These are phyloP conservation scores for Diversispora epigaea DNA, from an alignment of 192 early-diverging fungal genomes.

Conservation along the genomic window DNA sequence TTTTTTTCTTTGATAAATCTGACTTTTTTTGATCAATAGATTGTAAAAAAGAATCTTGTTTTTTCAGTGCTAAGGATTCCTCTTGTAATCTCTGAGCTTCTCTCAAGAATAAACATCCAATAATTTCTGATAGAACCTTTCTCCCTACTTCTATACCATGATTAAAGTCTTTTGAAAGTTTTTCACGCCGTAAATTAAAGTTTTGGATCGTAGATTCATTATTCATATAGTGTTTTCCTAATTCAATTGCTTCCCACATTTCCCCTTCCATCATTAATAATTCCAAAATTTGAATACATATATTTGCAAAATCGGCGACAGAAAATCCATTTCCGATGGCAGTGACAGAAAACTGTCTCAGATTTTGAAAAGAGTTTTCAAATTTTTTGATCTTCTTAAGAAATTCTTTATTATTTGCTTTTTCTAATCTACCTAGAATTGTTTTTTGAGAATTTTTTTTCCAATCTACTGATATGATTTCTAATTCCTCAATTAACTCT, in stretches of 20 bases:
- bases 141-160: slow-evolving; percentile 70
- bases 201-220: slow-evolving; percentile 53
- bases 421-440: slow-evolving; percentile 54
- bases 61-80: slow-evolving; percentile 52
- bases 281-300: slow-evolving; percentile 62
- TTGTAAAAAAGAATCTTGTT: slow-evolving; percentile 53
- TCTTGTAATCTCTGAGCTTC: slow-evolving; percentile 73
- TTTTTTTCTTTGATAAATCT: slow-evolving; percentile 11
- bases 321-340: slow-evolving; percentile 60
- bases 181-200: slow-evolving; percentile 51
- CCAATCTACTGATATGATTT: slow-evolving; percentile 34
- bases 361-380: slow-evolving; percentile 58
- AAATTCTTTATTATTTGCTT: slow-evolving; percentile 66
- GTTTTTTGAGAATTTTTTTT: slow-evolving; percentile 52
- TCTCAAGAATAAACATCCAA: slow-evolving; percentile 71
- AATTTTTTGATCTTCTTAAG: slow-evolving; percentile 62
- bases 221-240: slow-evolving; percentile 51
- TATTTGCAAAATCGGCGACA: slow-evolving; percentile 52
- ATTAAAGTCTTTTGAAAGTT: slow-evolving; percentile 65
- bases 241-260: slow-evolving; percentile 61
- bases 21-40: slow-evolving; percentile 46
- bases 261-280: slow-evolving; percentile 76
- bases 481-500: slow-evolving; percentile 44
- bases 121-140: slow-evolving; percentile 66
- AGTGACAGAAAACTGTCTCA: slow-evolving; percentile 56